A percentile compares a stretch with the other conserved stretches of the same genome.
Evolutionary conservation across 306 rosid genomes (phyloP).

Genomic region (Cajanus cajan): DNA sequence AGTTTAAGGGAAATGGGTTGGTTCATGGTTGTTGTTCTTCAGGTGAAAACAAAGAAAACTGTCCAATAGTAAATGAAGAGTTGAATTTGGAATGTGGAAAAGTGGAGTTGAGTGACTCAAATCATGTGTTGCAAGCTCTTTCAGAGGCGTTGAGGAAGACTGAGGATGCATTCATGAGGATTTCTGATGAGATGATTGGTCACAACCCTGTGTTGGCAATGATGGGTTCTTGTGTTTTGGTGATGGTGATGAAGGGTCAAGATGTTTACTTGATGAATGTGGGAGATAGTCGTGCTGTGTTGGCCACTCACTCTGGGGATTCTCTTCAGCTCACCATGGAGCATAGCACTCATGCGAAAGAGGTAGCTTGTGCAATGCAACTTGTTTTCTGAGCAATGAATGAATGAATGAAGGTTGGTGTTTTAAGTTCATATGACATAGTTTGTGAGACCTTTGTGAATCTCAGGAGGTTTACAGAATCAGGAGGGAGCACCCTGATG

Average conservation of each 20-base stretch:
- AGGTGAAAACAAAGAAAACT: background rate
- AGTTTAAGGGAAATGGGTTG: background rate
- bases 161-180: slow-evolving; percentile 58
- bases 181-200: slow-evolving; percentile 46
- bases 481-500: slow-evolving; percentile 68
- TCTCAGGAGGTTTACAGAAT: slow-evolving; percentile 75
- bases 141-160: slow-evolving; percentile 59
- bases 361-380: slow-evolving; percentile 43
- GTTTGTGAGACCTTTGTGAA: background rate
- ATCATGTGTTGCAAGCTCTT: slow-evolving; percentile 60
- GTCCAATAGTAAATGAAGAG: background rate
- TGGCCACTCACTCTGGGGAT: slow-evolving; percentile 47
- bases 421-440: background rate
- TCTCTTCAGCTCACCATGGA: slow-evolving; percentile 71
- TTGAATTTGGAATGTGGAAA: slow-evolving; percentile 25
- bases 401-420: slow-evolving; percentile 1
- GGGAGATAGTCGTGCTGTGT: slow-evolving; percentile 76
- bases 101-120: slow-evolving; percentile 34
- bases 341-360: slow-evolving; percentile 61
- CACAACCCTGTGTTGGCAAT: slow-evolving; percentile 72
- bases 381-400: background rate
- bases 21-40: slow-evolving; percentile 5
- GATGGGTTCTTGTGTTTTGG: slow-evolving; percentile 94
- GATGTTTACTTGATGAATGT: slow-evolving; percentile 89
- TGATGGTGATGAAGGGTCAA: slow-evolving; percentile 82